phyloP scores from a whole-genome alignment of 495 filamentous ascomycete genomes.

The Tuber aestivum region DNA sequence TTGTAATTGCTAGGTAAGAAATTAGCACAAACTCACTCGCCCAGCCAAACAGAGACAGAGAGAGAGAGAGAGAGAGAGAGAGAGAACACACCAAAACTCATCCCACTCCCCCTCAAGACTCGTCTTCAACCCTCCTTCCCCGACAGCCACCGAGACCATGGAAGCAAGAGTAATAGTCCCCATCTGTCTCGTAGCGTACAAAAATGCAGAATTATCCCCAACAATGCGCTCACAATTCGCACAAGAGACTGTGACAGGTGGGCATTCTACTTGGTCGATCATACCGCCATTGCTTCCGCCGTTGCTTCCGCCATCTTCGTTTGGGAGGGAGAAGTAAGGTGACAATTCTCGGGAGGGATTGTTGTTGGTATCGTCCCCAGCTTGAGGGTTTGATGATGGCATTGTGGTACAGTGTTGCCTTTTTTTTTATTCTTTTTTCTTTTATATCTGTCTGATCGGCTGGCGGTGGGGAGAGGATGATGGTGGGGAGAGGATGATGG shows the following conservation, averaged over 20 bases:
- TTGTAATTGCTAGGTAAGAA: slow-evolving; percentile 28
- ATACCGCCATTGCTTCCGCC: slow-evolving; percentile 13
- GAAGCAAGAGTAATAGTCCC: slow-evolving; percentile 25
- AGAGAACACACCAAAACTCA: slow-evolving; percentile 31
- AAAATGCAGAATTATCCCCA: slow-evolving; percentile 31
- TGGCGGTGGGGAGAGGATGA: slow-evolving; percentile 9
- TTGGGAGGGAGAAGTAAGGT: slow-evolving; percentile 33
- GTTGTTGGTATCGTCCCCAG: not conserved
- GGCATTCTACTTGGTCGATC: slow-evolving; percentile 13
- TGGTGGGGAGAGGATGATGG: not conserved
- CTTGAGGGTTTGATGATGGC: not conserved
- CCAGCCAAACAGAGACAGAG: not conserved
- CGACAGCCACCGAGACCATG: slow-evolving; percentile 26
- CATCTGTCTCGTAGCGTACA: slow-evolving; percentile 36
- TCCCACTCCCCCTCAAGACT: slow-evolving; percentile 34
- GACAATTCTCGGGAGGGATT: slow-evolving; percentile 15
- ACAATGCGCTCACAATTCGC: slow-evolving; percentile 38
- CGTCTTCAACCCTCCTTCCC: slow-evolving; percentile 25
- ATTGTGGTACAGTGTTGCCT: not conserved
- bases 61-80: not conserved
- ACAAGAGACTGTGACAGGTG: slow-evolving; percentile 35
- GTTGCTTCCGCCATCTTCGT: slow-evolving; percentile 30
- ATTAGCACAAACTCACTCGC: slow-evolving; percentile 13
- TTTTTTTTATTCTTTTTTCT: not conserved
- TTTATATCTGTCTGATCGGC: not conserved